phyloP scores from a whole-genome alignment of 805 yeast genomes.

The Myxozyma monticola region DNA sequence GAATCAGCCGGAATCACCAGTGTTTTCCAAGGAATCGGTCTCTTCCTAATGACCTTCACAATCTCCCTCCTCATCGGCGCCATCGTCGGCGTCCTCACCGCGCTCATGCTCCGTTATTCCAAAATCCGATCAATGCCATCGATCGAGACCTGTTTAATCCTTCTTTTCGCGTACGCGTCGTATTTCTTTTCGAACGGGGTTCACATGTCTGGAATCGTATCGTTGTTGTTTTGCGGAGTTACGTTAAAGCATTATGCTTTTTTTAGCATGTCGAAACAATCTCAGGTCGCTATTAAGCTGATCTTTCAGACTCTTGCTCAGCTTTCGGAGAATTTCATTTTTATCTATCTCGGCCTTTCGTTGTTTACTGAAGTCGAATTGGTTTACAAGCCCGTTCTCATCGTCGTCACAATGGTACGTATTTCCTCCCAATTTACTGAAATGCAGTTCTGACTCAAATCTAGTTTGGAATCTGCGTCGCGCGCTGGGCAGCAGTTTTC shows the following conservation, averaged over 20 bases:
- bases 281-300: conserved; percentile 94
- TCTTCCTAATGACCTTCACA: conserved; percentile 90
- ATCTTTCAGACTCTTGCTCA: conserved; percentile 93
- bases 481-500: conserved; percentile 97
- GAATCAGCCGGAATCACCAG: conserved; percentile 70
- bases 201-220: conserved; percentile 87
- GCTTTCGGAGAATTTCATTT: conserved; percentile 92
- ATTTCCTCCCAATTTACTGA: background rate
- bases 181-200: conserved; percentile 98
- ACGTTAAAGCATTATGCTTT: conserved; percentile 96
- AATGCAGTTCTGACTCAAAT: background rate
- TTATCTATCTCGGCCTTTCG: conserved; percentile 90
- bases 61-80: conserved; percentile 89
- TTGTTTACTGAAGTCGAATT: conserved; percentile 94
- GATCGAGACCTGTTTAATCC: conserved; percentile 89
- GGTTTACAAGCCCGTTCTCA: conserved; percentile 89
- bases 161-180: conserved; percentile 90
- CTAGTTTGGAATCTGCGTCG: conserved; percentile 72
- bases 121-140: conserved; percentile 94
- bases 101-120: conserved; percentile 85
- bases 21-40: conserved; percentile 90
- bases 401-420: conserved; percentile 75
- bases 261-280: conserved; percentile 94
- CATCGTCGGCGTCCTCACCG: conserved; percentile 82
- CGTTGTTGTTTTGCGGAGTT: conserved; percentile 91